These are phyloP conservation scores for Naganishia cerealis DNA, from an alignment of 1,284 basidiomycete species.

Conservation along the genomic window DNA sequence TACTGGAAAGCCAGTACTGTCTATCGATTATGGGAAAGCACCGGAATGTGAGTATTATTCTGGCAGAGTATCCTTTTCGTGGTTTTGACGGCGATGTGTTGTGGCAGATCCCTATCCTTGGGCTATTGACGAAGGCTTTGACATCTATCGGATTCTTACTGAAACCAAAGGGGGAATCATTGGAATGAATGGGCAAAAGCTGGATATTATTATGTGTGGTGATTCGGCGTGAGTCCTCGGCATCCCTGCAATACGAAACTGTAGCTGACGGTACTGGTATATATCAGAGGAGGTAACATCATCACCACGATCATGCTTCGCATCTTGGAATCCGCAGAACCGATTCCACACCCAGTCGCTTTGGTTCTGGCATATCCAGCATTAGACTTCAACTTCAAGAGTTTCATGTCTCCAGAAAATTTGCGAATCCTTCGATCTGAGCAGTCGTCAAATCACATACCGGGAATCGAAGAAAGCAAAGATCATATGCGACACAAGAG, in stretches of 20 bases:
- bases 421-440: slow-evolving; percentile 75
- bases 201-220: slow-evolving; percentile 76
- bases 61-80: background rate
- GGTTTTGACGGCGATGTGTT: background rate
- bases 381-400: slow-evolving; percentile 94
- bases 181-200: slow-evolving; percentile 68
- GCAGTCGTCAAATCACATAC: slow-evolving; percentile 66
- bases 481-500: slow-evolving; percentile 83
- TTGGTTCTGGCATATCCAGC: slow-evolving; percentile 71
- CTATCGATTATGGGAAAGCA: slow-evolving; percentile 92
- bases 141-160: slow-evolving; percentile 77
- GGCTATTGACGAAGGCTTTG: slow-evolving; percentile 91
- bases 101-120: slow-evolving; percentile 84
- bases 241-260: background rate
- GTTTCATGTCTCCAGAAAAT: slow-evolving; percentile 92
- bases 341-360: slow-evolving; percentile 66
- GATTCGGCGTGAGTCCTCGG: slow-evolving; percentile 79
- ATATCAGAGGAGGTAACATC: slow-evolving; percentile 74
- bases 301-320: slow-evolving; percentile 78
- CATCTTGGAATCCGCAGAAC: slow-evolving; percentile 66
- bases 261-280: background rate
- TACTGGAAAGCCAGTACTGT: slow-evolving; percentile 76
- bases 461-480: slow-evolving; percentile 73
- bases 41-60: slow-evolving; percentile 72
- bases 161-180: slow-evolving; percentile 76